These are phyloP conservation scores for Penicillium polonicum DNA, from an alignment of 2,329 filamentous ascomycete species.

Conservation along the genomic window DNA sequence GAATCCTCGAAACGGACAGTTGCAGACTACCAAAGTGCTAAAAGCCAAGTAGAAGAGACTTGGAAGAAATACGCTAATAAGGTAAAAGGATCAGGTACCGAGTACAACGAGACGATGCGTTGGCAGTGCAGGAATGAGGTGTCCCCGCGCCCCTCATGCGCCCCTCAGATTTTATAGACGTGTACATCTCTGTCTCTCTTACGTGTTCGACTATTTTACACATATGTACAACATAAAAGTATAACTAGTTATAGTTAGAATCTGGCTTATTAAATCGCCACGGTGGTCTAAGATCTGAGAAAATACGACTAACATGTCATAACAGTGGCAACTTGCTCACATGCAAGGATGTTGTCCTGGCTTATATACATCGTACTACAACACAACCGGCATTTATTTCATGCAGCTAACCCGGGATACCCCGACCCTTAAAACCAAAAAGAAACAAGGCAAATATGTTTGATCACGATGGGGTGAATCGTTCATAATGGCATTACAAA, in stretches of 20 bases:
- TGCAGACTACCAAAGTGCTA: slow-evolving; percentile 23
- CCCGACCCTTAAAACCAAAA: background rate
- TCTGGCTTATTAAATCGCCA: background rate
- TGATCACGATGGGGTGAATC: background rate
- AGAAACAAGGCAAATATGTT: background rate
- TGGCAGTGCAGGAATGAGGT: slow-evolving; percentile 36
- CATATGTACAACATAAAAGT: background rate
- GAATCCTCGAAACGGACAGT: slow-evolving; percentile 32
- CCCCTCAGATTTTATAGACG: slow-evolving; percentile 18
- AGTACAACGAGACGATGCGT: slow-evolving; percentile 26
- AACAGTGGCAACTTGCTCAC: slow-evolving; percentile 4
- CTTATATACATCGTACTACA: background rate
- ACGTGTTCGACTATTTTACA: background rate
- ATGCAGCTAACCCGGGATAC: slow-evolving; percentile 11
- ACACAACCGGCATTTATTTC: slow-evolving; percentile 1
- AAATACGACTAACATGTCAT: background rate
- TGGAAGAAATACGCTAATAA: background rate
- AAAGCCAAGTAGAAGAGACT: slow-evolving; percentile 7
- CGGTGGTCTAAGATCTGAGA: background rate
- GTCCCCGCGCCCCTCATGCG: slow-evolving; percentile 31
- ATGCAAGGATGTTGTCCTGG: slow-evolving; percentile 2
- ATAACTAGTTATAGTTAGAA: background rate
- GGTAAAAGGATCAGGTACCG: slow-evolving; percentile 11
- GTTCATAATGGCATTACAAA: slow-evolving; percentile 5
- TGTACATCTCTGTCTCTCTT: background rate